A percentile compares a stretch with the other conserved stretches of the same genome.
Evolutionary conservation across 139 green algal genomes (phyloP).

Genomic region (Asterochloris sp.): DNA sequence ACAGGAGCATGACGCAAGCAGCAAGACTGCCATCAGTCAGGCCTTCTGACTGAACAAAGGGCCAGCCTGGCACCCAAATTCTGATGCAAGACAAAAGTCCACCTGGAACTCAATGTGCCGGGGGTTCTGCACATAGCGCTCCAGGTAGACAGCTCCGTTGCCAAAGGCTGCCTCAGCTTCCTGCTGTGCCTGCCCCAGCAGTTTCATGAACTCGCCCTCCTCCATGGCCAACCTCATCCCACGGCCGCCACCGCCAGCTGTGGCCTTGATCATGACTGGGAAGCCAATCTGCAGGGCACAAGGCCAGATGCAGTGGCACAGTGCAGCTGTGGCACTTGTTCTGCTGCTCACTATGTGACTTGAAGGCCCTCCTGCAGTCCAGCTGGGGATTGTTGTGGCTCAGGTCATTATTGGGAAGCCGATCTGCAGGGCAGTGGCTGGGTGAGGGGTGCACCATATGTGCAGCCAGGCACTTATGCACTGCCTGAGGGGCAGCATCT

Average conservation of each 20-base stretch:
- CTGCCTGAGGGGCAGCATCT: no score
- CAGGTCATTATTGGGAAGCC: no score
- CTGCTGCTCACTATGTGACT: background rate
- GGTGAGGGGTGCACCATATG: no score
- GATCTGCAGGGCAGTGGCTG: no score
- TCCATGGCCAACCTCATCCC: conserved; percentile 86
- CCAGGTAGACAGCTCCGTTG: conserved; percentile 93
- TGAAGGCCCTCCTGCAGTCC: background rate
- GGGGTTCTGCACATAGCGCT: conserved; percentile 87
- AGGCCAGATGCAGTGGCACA: background rate
- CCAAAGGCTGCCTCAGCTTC: conserved; percentile 95
- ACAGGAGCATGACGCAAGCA: no score
- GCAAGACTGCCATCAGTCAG: no score
- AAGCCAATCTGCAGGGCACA: conserved; percentile 72
- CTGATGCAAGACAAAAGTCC: background rate
- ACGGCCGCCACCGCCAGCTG: conserved; percentile 79
- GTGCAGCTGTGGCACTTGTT: background rate
- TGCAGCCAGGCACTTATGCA: no score
- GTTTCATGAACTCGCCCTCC: conserved; percentile 77
- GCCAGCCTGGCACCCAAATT: no score
- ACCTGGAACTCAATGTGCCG: conserved; percentile 98
- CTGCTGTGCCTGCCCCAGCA: conserved; percentile 76
- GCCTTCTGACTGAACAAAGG: no score
- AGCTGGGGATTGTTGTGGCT: no score
- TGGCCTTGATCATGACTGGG: conserved; percentile 98